A percentile compares a stretch with the other conserved stretches of the same genome.
Conservation (phyloP, 73 alveolate species). For the Tetrahymena malaccensis region DNA sequence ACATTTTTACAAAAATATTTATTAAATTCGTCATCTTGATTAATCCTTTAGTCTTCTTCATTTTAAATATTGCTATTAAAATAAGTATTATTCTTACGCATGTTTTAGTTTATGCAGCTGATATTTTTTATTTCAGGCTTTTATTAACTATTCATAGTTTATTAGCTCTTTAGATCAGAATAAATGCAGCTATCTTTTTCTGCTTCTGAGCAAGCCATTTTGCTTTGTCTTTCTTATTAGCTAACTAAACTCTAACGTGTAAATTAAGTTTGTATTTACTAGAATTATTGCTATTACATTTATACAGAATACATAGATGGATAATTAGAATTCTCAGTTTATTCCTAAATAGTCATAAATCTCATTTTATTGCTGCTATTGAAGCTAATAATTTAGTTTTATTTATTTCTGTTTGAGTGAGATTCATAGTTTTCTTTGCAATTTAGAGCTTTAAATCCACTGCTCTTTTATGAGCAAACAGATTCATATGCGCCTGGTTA, state of each 20-base stretch:
- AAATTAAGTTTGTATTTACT: not conserved
- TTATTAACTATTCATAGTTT: not conserved
- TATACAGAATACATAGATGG: not conserved
- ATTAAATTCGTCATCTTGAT: not conserved
- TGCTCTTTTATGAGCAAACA: not conserved
- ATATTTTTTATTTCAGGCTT: not conserved
- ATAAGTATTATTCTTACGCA: not conserved
- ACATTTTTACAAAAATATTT: not conserved
- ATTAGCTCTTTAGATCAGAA: not conserved
- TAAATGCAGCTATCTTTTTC: not conserved
- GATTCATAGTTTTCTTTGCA: not conserved
- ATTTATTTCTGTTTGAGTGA: not conserved
- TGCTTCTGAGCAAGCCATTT: not conserved
- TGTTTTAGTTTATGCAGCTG: not conserved
- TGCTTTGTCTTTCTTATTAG: not conserved
- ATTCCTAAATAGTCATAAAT: not conserved
- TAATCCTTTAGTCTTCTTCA: not conserved
- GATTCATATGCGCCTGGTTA: not conserved
- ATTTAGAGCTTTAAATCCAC: not conserved
- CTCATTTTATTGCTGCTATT: not conserved
- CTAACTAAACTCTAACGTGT: not conserved
- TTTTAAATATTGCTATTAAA: not conserved
- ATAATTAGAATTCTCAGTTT: not conserved
- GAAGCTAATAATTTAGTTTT: not conserved
- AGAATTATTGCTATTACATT: not conserved